Base-by-base conservation (phyloP, 1,284 basidiomycete species). In the Cutaneotrichosporon mucoides region DNA sequence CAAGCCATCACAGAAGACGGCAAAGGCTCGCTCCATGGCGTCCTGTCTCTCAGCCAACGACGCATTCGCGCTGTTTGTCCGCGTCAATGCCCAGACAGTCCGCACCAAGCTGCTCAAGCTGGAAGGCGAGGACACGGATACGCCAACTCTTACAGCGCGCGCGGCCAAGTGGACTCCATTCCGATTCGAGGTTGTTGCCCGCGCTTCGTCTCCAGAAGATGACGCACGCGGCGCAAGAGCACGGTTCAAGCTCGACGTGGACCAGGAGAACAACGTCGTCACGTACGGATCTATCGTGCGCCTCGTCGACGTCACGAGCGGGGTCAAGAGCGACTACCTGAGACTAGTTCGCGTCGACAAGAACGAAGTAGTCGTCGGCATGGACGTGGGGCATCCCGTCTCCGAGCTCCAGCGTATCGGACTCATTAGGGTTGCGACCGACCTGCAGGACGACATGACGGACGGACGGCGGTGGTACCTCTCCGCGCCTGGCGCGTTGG, bases 331-430 rank as follows among this genome's bases (percentile, higher is more conserved):
- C 1, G 88, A 90, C n/a, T 88, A 90, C 1, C 82, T 96, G 40
- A 82, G 92, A 62, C 88, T 97, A 54, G 89, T 92, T 64, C 94
- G 94, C 75, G 90, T 97, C 12, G 93, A 95, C 73, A 92, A 92
- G 73, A 90, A 90, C 35, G 83, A 88, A 59, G 89, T 79, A 11
- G 62, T 90, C 50, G 86, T 87, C 8, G 80, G 83, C 33, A 52
- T 42, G 11, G 88, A 91, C 75, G 47, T 67, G 4, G 73, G 74
- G 2, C 69, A 73, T 42, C 92, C 92, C 33, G 90, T 97, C 57
- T 93, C 90, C 69, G 93, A 96, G 75, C 90, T 97, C 85, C 93
- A 97, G 79, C 92, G 95, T 79, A 88, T 97, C 61, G 93, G 92
- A 0, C 81, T 97, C 49, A 89, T 93, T 72, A 83, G 90, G 55